Evolutionary conservation across 257 asterid genomes (phyloP), one percentile per base, ranked within the genome.

Genomic region (Penstemon eatonii): DNA sequence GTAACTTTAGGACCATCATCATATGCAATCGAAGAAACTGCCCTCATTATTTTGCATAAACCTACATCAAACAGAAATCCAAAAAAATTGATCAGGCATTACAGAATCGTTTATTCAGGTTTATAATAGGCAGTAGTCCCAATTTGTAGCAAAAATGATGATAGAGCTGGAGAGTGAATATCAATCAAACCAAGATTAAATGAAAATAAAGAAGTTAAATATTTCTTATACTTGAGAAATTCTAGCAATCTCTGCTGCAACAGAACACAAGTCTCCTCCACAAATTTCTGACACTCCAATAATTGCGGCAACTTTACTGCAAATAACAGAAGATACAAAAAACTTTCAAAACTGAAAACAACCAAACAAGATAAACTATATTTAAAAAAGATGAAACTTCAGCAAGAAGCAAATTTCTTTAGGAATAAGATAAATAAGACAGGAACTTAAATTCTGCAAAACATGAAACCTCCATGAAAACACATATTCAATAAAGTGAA

Each of bases 271-370:
- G 97, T 80, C 78, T 89, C 99, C 74, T 83, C 96, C 6, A 91
- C 96, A 13, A 91, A 80, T 79, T 82, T 87, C 72, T 82, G 88
- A 70, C 69, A 79, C 7, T 83, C 78, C 85, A 94, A 73, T 64
- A 91, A 53, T 65, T 89, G 97, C 0, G 99, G 99, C 76, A 94
- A 76, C 80, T 91, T 94, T 57, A 94, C 99, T 91, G 95, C 90
- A 82, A 65, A 77, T 39, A 75, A 42, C 58, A 82, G 33, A 40
- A 73, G 56, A 4, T 63, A 63, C 38, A 38, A 60, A 46, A 70
- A 72, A 56, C 59, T 54, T 15, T 43, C 52, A 9, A 58, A 66
- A 56, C 50, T 40, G 61, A 71, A 8, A 63, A 65, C 74, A 67
- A 55, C 7, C 33, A 40, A 25, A 52, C 66, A 74, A 63, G 45